Base-by-base conservation (phyloP, 352 stramenopile genomes). In the Phytophthora sp. region DNA sequence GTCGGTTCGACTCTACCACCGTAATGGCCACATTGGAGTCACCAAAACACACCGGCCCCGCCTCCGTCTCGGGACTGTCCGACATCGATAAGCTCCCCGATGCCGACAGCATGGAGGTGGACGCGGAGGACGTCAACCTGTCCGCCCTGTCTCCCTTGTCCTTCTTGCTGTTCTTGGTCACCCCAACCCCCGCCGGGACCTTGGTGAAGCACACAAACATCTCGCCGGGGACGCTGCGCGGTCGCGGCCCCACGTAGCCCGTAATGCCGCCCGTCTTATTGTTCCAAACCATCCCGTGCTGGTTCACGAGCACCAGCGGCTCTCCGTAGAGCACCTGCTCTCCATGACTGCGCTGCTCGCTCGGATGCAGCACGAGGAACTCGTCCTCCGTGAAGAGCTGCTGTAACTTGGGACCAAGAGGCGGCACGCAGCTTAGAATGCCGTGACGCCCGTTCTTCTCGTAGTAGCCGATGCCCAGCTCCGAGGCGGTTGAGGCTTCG, bases 201-300 rank as follows among this genome's bases (percentile, higher is more conserved):
- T 70, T 73, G 2, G 74, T 80, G 46, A 95, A 94, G 38, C 78
- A 66, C 16, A 95, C 87, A 38, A 76, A 93, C 72, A 95, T 94
- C 55, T 95, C 87, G 7, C 87, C 87, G 2, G 79, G 38, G 7
- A 88, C 86, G 38, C 84, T 73, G 24, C 87, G 85, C 21, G 83
- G 71, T 20, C 87, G 74, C 15, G 87, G 87, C 0, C 87, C 87
- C 9, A 95, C 73, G 61, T 95, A 95, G 23, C 87, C 87, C 38
- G 87, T 95, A 69, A 95, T 94, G 29, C 87, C 87, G 46, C 87
- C 85, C 7, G 87, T 95, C 72, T 95, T 95, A 69, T 95, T 95
- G 77, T 95, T 95, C 87, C 85, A 95, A 30, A 94, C 87, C 74
- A 91, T 77, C 18, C 82, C 81, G 56, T 91, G 78, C 68, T 94